Conservation (phyloP, 192 early-diverging fungal genomes). For the Borealophlyctis nickersoniae region DNA sequence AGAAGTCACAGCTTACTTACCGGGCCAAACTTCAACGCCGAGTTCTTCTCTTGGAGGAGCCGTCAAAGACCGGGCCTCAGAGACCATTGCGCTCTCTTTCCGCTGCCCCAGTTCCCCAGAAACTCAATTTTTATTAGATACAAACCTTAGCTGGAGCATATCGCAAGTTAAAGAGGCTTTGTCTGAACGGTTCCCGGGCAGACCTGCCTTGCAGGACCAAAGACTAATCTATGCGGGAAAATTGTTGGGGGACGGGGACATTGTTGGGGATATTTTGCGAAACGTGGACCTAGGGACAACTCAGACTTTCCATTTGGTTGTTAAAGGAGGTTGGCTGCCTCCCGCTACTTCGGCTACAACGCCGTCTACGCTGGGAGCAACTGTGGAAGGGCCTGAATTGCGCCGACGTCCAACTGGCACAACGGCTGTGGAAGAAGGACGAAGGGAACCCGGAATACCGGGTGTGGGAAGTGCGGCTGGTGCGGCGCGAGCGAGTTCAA, state of each 20-base stretch:
- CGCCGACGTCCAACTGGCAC: background rate
- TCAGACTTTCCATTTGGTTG: conserved; percentile 23
- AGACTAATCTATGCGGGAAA: conserved; percentile 28
- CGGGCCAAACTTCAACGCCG: too few relatives aligned
- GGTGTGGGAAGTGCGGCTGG: too few relatives aligned
- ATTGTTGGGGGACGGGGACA: conserved; percentile 11
- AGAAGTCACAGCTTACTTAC: too few relatives aligned
- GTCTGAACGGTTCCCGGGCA: conserved; percentile 9
- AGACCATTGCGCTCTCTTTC: too few relatives aligned
- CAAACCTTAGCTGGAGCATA: conserved; percentile 7
- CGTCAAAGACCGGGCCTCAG: too few relatives aligned
- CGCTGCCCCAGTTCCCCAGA: conserved; percentile 30
- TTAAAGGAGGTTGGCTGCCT: conserved; percentile 13
- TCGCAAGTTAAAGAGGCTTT: conserved; percentile 21
- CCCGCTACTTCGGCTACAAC: background rate
- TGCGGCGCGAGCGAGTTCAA: too few relatives aligned
- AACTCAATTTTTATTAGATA: conserved; percentile 6
- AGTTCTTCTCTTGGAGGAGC: too few relatives aligned
- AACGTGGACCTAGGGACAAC: conserved; percentile 7
- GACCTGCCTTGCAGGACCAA: conserved; percentile 13
- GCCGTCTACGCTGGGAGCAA: background rate
- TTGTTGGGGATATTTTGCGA: conserved; percentile 7
- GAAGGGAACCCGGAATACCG: too few relatives aligned
- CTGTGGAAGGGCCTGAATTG: too few relatives aligned
- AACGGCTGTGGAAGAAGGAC: too few relatives aligned